A percentile compares a stretch with the other conserved stretches of the same genome.
phyloP scores from a whole-genome alignment of 176 grass and related monocot genomes.

The Otatea glauca region DNA sequence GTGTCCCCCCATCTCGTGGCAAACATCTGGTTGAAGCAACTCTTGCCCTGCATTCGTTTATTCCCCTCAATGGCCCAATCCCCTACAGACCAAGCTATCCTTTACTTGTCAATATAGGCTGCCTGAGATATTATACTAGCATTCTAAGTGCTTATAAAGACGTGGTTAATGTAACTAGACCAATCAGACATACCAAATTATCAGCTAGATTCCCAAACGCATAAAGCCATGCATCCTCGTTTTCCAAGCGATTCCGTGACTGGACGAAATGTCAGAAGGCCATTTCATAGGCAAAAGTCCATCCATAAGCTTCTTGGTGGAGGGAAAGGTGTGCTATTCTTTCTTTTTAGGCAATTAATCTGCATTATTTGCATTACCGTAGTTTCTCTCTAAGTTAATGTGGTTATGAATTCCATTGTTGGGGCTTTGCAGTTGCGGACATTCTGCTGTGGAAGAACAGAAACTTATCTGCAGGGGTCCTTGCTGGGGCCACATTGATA shows the following conservation, averaged over 20 bases:
- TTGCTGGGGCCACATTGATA: conserved; percentile 58
- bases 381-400: background rate
- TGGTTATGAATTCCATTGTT: background rate
- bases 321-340: conserved; percentile 54
- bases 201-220: background rate
- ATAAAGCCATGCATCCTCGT: conserved; percentile 47
- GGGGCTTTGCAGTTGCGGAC: conserved; percentile 56
- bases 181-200: conserved; percentile 17
- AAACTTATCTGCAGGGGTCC: conserved; percentile 68
- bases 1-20: background rate
- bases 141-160: conserved; percentile 48
- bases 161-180: background rate
- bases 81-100: conserved; percentile 61
- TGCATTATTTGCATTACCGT: background rate
- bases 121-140: background rate
- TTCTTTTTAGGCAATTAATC: background rate
- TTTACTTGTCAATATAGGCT: conserved; percentile 52
- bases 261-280: background rate
- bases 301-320: conserved; percentile 59
- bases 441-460: conserved; percentile 78
- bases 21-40: conserved; percentile 38
- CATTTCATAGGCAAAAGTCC: conserved; percentile 47
- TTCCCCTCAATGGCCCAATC: conserved; percentile 27
- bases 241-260: conserved; percentile 43
- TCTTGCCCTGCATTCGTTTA: conserved; percentile 30